Percentiles rank a stretch among this genome's conserved stretches.
Conservation (phyloP, 108 stramenopile species). For the Cyclotella sp. region DNA sequence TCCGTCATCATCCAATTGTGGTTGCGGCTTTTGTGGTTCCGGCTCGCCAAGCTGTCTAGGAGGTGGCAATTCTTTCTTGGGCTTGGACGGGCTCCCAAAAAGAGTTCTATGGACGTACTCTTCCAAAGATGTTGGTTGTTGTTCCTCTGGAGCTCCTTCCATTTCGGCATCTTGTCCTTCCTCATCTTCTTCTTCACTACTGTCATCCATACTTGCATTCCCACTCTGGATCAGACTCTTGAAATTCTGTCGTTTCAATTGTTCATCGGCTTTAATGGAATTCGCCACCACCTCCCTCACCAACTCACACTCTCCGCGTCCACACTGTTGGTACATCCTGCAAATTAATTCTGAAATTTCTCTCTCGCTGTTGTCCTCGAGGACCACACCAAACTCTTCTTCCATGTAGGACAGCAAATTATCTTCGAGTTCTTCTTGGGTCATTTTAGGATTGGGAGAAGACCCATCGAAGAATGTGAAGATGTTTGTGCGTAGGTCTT, state of each 20-base stretch:
- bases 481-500: constrained; percentile 66
- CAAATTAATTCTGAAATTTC: constrained; percentile 78
- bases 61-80: constrained; percentile 51
- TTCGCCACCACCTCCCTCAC: constrained; percentile 58
- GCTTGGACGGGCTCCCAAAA: constrained; percentile 59
- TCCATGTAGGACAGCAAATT: constrained; percentile 84
- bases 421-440: constrained; percentile 70
- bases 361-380: constrained; percentile 81
- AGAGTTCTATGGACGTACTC: constrained; percentile 52
- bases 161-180: constrained; percentile 24
- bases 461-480: constrained; percentile 65
- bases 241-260: constrained; percentile 41
- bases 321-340: constrained; percentile 78
- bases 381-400: constrained; percentile 84
- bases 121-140: constrained; percentile 7
- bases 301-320: constrained; percentile 61
- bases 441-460: constrained; percentile 50
- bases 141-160: constrained; percentile 1
- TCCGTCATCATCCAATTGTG: constrained; percentile 76
- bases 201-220: constrained; percentile 74
- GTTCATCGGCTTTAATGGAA: constrained; percentile 57
- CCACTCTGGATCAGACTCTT: constrained; percentile 63
- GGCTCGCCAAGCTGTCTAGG: constrained; percentile 74
- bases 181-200: constrained; percentile 32
- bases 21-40: constrained; percentile 49